Conservation (phyloP, 2,329 filamentous ascomycete species). For the Whalleya microplaca region DNA sequence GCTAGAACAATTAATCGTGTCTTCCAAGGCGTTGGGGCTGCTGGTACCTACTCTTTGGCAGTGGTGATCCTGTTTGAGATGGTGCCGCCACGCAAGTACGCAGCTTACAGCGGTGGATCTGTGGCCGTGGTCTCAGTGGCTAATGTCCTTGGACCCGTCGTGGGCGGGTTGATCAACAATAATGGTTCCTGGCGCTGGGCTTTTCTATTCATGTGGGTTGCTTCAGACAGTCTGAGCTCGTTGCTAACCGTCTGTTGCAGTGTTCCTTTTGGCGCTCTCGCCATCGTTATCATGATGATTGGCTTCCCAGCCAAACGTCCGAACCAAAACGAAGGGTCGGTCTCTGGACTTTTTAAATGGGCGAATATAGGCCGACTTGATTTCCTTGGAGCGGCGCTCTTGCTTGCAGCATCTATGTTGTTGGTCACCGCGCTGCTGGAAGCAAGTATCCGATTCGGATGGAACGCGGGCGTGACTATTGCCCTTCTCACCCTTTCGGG, state of each 20-base stretch:
- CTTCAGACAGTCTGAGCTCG: no score
- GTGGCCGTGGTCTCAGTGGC: conserved; percentile 6
- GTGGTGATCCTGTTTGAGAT: conserved; percentile 73
- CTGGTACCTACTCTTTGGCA: conserved; percentile 72
- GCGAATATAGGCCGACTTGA: conserved; percentile 8
- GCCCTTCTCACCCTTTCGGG: conserved; percentile 13
- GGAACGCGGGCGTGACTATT: conserved; percentile 8
- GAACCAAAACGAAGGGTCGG: no score
- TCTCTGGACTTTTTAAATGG: background rate
- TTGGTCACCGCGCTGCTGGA: conserved; percentile 17
- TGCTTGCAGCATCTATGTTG: conserved; percentile 13
- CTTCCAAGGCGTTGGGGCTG: conserved; percentile 63
- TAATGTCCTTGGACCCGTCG: conserved; percentile 20
- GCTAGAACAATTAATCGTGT: no score
- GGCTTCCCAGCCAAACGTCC: conserved; percentile 13
- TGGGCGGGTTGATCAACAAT: conserved; percentile 18
- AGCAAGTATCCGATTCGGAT: conserved; percentile 4
- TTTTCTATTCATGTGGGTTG: conserved; percentile 22
- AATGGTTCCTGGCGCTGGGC: conserved; percentile 22
- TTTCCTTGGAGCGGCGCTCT: conserved; percentile 13
- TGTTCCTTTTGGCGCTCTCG: conserved; percentile 11
- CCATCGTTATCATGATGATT: conserved; percentile 1
- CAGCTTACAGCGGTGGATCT: background rate
- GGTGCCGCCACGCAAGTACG: conserved; percentile 49
- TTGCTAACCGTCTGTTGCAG: no score